Base-by-base conservation (phyloP, 2,329 filamentous ascomycete species). In the Akanthomyces uredinophilus region DNA sequence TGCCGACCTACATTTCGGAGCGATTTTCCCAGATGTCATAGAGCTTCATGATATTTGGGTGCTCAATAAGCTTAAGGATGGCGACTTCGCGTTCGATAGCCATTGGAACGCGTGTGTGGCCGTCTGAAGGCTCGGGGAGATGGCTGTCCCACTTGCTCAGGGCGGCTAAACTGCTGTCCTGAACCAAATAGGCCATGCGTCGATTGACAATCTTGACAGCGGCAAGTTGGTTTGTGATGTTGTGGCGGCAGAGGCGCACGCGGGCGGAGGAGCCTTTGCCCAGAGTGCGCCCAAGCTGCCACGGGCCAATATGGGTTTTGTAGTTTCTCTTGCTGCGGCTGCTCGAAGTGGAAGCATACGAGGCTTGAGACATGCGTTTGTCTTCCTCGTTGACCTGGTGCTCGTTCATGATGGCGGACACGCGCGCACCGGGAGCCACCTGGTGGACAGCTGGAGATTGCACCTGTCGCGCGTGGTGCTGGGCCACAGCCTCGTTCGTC, bases 1-100 rank as follows among this genome's bases (percentile, higher is more conserved):
- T 7, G 11, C 11, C 37, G 27, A 46, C 90, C 79, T 81, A 97
- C 91, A 99, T 88, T 75, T 99, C 93, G 62, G 92, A 90, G 24
- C 91, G 85, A 72, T 97, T 98, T 77, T 99, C 95, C 94, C 94
- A 99, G 35, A 99, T 94, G 76, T 99, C 95, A 72, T 94, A 95
- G 11, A 99, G 79, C 67, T 90, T 91, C 74, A 97, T 93, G 69
- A 98, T 94, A 73, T 98, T 95, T 6, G 89, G 91, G 75, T 99
- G 95, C 70, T 96, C 89, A 64, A 98, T 91, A 63, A 98, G 83
- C 77, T 97, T 98, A 84, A 99, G 92, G 68, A 99, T 96, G 37
- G 94, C 92, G 46, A 99, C 93, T 72, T 99, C 95, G 60, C 95
- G 85, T 76, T 98, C 94, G 64, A 99, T 90, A 1, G 92, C 90